Evolutionary conservation across 495 filamentous ascomycete species (phyloP).

Genomic region (Neurospora sp.): DNA sequence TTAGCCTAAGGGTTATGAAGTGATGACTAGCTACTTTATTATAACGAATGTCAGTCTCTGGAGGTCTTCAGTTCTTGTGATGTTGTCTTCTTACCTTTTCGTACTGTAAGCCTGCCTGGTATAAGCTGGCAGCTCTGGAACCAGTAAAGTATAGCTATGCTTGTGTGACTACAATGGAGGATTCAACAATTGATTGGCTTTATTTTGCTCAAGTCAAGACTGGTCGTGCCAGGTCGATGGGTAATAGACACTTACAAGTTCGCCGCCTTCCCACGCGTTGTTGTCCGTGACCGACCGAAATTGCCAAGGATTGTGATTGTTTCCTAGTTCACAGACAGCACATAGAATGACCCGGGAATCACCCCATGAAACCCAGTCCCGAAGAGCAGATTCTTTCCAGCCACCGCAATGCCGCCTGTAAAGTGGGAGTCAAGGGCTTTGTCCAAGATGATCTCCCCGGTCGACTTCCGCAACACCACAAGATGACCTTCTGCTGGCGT

Average conservation of each 20-base stretch:
- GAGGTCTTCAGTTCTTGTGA: neutral
- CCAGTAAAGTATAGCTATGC: no score
- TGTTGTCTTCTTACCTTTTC: neutral
- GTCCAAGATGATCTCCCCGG: neutral
- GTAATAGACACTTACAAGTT: neutral
- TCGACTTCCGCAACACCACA: slow-evolving; percentile 1
- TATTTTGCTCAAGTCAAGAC: slow-evolving; percentile 1
- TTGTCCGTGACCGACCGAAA: no score
- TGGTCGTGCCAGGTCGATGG: neutral
- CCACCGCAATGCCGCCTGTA: neutral
- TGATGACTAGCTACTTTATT: neutral
- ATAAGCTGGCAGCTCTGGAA: no score
- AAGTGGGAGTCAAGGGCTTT: neutral
- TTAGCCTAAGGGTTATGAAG: neutral
- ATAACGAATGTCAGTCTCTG: neutral
- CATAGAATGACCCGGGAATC: slow-evolving; percentile 1
- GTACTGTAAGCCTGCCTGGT: no score
- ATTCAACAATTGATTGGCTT: slow-evolving; percentile 8
- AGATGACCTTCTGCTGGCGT: neutral
- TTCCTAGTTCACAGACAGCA: slow-evolving; percentile 1
- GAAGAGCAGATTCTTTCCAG: slow-evolving; percentile 1
- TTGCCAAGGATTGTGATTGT: no score
- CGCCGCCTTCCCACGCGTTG: no score
- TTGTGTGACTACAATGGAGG: slow-evolving; percentile 6
- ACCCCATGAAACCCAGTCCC: slow-evolving; percentile 5